phyloP scores from a whole-genome alignment of 108 stramenopile species.

The Nitzschia sp. region DNA sequence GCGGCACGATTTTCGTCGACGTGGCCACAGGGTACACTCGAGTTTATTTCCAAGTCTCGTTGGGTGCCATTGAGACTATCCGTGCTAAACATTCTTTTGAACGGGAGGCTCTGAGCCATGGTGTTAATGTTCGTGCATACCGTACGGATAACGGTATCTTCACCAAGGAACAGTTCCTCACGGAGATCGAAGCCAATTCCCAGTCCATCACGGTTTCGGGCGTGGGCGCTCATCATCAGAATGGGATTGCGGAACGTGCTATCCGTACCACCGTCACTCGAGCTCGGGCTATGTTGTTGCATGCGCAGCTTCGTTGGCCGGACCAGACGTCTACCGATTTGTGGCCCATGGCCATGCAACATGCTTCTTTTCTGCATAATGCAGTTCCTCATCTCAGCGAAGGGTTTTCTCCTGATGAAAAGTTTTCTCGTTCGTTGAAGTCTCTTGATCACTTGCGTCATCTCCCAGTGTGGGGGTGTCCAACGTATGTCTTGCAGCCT shows the following conservation, averaged over 20 bases:
- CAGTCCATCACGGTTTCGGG: conserved; percentile 42
- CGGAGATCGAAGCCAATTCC: background rate
- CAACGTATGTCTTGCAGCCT: conserved; percentile 41
- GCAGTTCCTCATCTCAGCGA: conserved; percentile 25
- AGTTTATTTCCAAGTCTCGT: conserved; percentile 24
- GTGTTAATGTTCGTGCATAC: conserved; percentile 20
- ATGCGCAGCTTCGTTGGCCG: conserved; percentile 50
- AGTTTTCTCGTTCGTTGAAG: conserved; percentile 8
- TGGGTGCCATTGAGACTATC: conserved; percentile 45
- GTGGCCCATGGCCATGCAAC: conserved; percentile 52
- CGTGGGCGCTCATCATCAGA: conserved; percentile 62
- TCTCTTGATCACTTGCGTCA: background rate
- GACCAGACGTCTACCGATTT: conserved; percentile 22
- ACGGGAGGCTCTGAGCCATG: background rate
- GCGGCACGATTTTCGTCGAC: conserved; percentile 54
- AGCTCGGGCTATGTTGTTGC: conserved; percentile 47
- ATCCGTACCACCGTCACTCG: conserved; percentile 38
- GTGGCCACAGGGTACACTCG: conserved; percentile 33
- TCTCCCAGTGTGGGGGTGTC: conserved; percentile 42
- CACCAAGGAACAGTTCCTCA: conserved; percentile 5
- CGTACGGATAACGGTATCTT: conserved; percentile 38
- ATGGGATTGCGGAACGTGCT: conserved; percentile 51
- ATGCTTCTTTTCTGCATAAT: conserved; percentile 51
- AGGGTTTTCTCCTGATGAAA: conserved; percentile 43
- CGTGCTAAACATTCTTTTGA: conserved; percentile 46